Evolutionary conservation across 148 eudicot genomes (phyloP).

Genomic region (Chenopodium suecicum): DNA sequence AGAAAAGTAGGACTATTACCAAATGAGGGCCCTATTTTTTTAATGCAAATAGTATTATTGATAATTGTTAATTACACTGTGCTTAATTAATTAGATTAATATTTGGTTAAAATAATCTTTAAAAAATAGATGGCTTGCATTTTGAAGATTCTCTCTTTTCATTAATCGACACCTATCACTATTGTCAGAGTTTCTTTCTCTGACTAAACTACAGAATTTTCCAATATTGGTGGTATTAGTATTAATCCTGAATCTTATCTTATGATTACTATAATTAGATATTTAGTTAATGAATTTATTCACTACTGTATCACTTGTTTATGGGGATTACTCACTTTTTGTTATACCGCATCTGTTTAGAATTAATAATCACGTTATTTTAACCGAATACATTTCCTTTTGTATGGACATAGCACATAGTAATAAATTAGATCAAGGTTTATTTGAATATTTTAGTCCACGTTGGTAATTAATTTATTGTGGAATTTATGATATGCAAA

Average conservation of each 20-base stretch:
- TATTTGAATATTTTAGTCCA: too few species aligned
- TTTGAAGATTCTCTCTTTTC: constrained; percentile 26
- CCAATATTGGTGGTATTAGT: not conserved
- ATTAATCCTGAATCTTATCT: constrained; percentile 19
- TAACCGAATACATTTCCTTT: too few species aligned
- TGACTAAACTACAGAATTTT: not conserved
- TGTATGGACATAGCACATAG: too few species aligned
- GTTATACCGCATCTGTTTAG: too few species aligned
- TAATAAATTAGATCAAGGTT: too few species aligned
- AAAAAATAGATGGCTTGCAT: constrained; percentile 14
- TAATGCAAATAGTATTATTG: not conserved
- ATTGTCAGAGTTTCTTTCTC: constrained; percentile 7
- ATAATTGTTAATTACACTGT: too few species aligned
- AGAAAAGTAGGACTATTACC: not conserved
- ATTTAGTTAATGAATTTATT: not conserved
- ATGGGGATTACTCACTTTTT: not conserved
- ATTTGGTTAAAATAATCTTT: not conserved
- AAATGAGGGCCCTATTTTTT: constrained; percentile 16
- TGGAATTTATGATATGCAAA: too few species aligned
- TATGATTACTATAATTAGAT: not conserved
- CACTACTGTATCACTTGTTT: not conserved
- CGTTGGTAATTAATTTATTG: too few species aligned
- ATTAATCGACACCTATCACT: constrained; percentile 1
- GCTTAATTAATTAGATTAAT: not conserved
- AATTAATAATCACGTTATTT: too few species aligned